Evolutionary conservation across 164 flowering plant species (phyloP).

Genomic region (Umbilicus rupestris): DNA sequence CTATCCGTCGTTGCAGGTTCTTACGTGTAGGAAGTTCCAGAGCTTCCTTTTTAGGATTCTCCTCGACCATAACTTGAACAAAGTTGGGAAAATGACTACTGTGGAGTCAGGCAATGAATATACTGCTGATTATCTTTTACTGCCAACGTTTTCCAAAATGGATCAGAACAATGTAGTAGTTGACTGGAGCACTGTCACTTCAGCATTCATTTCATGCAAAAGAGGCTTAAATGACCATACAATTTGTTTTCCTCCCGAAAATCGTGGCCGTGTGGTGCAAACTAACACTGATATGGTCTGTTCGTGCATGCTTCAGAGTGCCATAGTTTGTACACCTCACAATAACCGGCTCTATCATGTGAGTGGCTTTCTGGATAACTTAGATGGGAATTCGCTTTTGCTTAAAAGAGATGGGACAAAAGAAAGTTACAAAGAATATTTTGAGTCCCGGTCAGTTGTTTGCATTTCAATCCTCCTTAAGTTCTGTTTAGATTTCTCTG

Average conservation of each 20-base stretch:
- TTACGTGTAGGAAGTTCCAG: constrained; percentile 52
- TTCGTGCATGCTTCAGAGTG: constrained; percentile 39
- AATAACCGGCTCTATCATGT: constrained; percentile 47
- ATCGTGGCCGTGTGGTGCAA: constrained; percentile 20
- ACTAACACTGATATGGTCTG: constrained; percentile 40
- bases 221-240: constrained; percentile 10
- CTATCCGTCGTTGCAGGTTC: constrained; percentile 32
- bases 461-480: background rate
- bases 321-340: constrained; percentile 73
- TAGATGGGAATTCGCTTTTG: constrained; percentile 49
- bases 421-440: constrained; percentile 44
- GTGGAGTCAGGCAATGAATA: constrained; percentile 10
- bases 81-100: constrained; percentile 23
- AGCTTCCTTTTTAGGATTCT: constrained; percentile 40
- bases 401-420: constrained; percentile 15
- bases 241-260: constrained; percentile 12
- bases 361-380: constrained; percentile 26
- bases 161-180: constrained; percentile 7
- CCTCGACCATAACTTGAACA: constrained; percentile 26
- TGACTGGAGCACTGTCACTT: constrained; percentile 49
- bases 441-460: constrained; percentile 30
- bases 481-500: background rate
- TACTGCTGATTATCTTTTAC: constrained; percentile 48
- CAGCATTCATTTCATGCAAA: constrained; percentile 20
- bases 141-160: constrained; percentile 29